Evolutionary conservation across 1,139 yeast genomes (phyloP).

Genomic region (Hansenula lynferdii): DNA sequence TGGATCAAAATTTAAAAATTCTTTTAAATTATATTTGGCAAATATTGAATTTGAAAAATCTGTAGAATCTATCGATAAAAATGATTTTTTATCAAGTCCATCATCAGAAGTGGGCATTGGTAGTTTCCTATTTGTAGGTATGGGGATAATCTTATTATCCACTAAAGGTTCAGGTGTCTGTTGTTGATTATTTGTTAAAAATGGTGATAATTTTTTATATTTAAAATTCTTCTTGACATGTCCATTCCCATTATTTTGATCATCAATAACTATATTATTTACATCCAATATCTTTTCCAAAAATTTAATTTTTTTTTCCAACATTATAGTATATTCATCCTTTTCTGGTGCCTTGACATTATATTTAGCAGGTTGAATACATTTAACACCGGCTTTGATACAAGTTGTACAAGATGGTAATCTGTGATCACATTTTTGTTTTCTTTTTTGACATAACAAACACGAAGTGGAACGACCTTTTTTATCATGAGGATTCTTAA

Average conservation of each 20-base stretch:
- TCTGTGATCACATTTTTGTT: slow-evolving; percentile 56
- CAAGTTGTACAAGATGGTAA: slow-evolving; percentile 59
- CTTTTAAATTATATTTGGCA: slow-evolving; percentile 36
- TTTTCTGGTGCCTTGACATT: slow-evolving; percentile 33
- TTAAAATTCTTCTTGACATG: slow-evolving; percentile 29
- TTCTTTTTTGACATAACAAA: slow-evolving; percentile 44
- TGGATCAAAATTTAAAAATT: slow-evolving; percentile 38
- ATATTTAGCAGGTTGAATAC: slow-evolving; percentile 56
- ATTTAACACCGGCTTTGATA: slow-evolving; percentile 49
- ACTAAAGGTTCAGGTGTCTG: slow-evolving; percentile 8
- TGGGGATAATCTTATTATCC: slow-evolving; percentile 6
- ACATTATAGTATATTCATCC: slow-evolving; percentile 46
- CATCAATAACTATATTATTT: slow-evolving; percentile 17
- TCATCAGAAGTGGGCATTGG: slow-evolving; percentile 11
- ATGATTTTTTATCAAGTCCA: slow-evolving; percentile 18
- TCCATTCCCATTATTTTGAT: slow-evolving; percentile 23
- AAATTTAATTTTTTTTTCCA: slow-evolving; percentile 46
- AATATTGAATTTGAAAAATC: slow-evolving; percentile 35
- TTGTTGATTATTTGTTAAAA: slow-evolving; percentile 18
- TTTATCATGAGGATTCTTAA: slow-evolving; percentile 27
- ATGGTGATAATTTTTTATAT: slow-evolving; percentile 38
- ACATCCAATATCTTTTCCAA: slow-evolving; percentile 39
- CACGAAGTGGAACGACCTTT: slow-evolving; percentile 49
- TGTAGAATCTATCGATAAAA: slow-evolving; percentile 31
- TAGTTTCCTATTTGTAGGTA: slow-evolving; percentile 14